A percentile compares a stretch with the other conserved stretches of the same genome.
Evolutionary conservation across 345 rosid genomes (phyloP).

Genomic region (Citrus medica): DNA sequence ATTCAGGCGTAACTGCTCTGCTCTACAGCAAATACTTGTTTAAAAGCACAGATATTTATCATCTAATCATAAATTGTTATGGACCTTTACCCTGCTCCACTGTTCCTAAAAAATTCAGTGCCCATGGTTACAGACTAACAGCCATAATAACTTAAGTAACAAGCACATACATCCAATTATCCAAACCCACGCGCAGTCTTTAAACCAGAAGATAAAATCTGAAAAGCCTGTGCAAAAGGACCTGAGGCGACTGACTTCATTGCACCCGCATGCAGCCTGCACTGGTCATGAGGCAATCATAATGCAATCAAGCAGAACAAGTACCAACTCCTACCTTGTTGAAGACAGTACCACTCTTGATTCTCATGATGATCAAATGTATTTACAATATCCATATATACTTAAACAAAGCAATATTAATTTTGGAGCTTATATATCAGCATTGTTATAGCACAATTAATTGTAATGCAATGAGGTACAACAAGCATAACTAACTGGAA

Average conservation of each 20-base stretch:
- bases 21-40: too few relatives aligned
- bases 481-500: background rate
- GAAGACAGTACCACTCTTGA: background rate
- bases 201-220: background rate
- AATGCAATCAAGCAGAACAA: background rate
- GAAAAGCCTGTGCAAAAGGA: background rate
- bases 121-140: background rate
- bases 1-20: too few relatives aligned
- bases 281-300: background rate
- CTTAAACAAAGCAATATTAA: background rate
- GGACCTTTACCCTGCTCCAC: background rate
- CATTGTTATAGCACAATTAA: background rate
- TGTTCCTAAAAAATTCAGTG: background rate
- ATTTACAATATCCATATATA: background rate
- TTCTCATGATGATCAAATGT: background rate
- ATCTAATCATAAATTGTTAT: background rate
- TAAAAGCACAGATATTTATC: too few relatives aligned
- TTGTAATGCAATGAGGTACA: background rate
- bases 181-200: background rate
- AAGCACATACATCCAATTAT: background rate
- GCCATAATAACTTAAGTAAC: background rate
- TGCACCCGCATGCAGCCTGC: background rate
- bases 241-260: background rate
- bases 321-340: background rate
- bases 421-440: too few relatives aligned